These are phyloP conservation scores for Aspergillus ochraceus DNA, from an alignment of 2,329 filamentous ascomycete genomes.

Conservation along the genomic window DNA sequence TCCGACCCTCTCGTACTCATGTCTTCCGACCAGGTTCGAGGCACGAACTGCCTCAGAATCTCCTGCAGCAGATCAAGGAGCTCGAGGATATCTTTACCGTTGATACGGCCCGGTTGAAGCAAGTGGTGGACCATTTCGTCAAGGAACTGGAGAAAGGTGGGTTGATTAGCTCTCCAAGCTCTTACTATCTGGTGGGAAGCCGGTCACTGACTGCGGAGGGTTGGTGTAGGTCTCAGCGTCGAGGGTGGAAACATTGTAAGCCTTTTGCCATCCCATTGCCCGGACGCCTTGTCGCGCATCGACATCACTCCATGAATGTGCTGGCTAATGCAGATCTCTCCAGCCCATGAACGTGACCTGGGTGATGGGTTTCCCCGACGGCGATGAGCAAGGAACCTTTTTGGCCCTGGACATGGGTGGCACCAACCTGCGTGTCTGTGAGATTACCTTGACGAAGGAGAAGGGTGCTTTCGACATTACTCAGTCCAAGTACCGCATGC, in stretches of 20 bases:
- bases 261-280: constrained; percentile 17
- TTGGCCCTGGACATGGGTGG: constrained; percentile 94
- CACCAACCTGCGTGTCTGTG: constrained; percentile 92
- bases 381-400: constrained; percentile 82
- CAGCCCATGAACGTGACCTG: constrained; percentile 98
- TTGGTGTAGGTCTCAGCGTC: constrained; percentile 68
- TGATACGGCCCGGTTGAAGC: constrained; percentile 75
- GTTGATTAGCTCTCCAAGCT: constrained; percentile 16
- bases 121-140: constrained; percentile 87
- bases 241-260: constrained; percentile 91
- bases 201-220: not conserved
- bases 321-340: not conserved
- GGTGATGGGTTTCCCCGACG: constrained; percentile 87
- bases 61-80: constrained; percentile 75
- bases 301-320: not conserved
- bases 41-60: constrained; percentile 83
- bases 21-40: constrained; percentile 67
- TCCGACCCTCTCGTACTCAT: not conserved
- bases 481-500: constrained; percentile 94
- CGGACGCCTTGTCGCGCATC: not conserved
- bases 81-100: constrained; percentile 85
- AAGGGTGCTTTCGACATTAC: constrained; percentile 92
- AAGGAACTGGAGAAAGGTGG: constrained; percentile 81
- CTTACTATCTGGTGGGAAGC: not conserved
- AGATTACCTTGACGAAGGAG: constrained; percentile 83